A percentile compares a stretch with the other conserved stretches of the same genome.
These are phyloP conservation scores for Psilocybe cubensis DNA, from an alignment of 768 basidiomycete species.

Conservation along the genomic window DNA sequence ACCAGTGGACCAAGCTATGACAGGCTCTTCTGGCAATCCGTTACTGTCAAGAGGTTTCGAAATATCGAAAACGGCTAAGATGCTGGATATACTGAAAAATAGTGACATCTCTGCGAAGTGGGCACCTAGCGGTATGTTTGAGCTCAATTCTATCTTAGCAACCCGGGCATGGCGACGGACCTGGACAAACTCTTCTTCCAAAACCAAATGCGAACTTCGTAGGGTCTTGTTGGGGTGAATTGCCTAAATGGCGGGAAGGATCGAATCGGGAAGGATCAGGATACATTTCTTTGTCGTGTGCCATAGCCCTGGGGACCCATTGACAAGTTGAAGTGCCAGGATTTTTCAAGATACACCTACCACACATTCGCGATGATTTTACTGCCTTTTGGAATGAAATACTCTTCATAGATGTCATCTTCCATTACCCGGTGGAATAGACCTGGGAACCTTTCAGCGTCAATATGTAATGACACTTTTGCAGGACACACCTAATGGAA, in stretches of 20 bases:
- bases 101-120: conserved; percentile 37
- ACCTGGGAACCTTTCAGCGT: conserved; percentile 16
- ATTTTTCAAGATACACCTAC: conserved; percentile 15
- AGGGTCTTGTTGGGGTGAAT: conserved; percentile 33
- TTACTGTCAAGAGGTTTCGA: conserved; percentile 33
- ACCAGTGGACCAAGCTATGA: conserved; percentile 34
- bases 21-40: conserved; percentile 40
- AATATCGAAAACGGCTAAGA: conserved; percentile 43
- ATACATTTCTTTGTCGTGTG: conserved; percentile 39
- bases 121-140: conserved; percentile 15
- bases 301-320: conserved; percentile 29
- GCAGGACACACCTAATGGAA: conserved; percentile 27
- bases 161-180: conserved; percentile 5
- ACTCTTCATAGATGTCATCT: conserved; percentile 36
- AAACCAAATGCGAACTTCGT: conserved; percentile 38
- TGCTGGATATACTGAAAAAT: conserved; percentile 39
- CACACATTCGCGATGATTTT: conserved; percentile 33
- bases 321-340: not conserved
- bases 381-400: conserved; percentile 36
- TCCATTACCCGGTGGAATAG: conserved; percentile 30
- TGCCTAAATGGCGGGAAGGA: conserved; percentile 33
- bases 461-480: not conserved
- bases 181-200: conserved; percentile 37
- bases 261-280: conserved; percentile 40
- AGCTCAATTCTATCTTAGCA: not conserved